Percentiles rank a stretch among this genome's conserved stretches.
phyloP scores from a whole-genome alignment of 495 filamentous ascomycete species.

The Lindgomyces ingoldianus region DNA sequence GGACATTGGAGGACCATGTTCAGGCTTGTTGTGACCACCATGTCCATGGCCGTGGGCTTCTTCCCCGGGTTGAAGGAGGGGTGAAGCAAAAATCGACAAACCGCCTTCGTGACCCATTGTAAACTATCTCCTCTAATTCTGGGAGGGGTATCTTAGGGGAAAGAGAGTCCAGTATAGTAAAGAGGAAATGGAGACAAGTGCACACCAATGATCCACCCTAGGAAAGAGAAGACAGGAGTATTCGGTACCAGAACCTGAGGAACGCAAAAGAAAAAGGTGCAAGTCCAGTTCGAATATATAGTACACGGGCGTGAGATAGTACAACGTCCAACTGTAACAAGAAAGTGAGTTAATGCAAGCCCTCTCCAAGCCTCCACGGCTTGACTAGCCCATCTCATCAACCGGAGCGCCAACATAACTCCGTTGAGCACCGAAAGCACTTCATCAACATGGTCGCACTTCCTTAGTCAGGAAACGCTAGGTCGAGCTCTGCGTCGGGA shows the following conservation, averaged over 20 bases:
- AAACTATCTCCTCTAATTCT: no score
- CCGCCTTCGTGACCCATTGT: constrained; percentile 27
- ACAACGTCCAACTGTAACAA: not conserved
- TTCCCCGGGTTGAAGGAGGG: not conserved
- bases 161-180: not conserved
- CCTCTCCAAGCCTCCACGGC: not conserved
- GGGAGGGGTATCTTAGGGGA: not conserved
- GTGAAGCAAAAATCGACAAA: constrained; percentile 18
- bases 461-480: not conserved
- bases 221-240: no score
- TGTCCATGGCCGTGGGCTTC: not conserved
- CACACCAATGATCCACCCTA: no score
- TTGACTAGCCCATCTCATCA: not conserved
- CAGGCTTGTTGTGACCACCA: not conserved
- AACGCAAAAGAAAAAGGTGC: not conserved
- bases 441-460: not conserved
- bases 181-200: not conserved
- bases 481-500: no score
- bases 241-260: no score
- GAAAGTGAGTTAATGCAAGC: not conserved
- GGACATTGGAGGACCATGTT: not conserved
- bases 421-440: not conserved
- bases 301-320: not conserved
- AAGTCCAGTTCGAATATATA: not conserved
- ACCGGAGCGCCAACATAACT: no score